Evolutionary conservation across 2,329 filamentous ascomycete species (phyloP).

Genomic region (Neopestalotiopsis rosae): DNA sequence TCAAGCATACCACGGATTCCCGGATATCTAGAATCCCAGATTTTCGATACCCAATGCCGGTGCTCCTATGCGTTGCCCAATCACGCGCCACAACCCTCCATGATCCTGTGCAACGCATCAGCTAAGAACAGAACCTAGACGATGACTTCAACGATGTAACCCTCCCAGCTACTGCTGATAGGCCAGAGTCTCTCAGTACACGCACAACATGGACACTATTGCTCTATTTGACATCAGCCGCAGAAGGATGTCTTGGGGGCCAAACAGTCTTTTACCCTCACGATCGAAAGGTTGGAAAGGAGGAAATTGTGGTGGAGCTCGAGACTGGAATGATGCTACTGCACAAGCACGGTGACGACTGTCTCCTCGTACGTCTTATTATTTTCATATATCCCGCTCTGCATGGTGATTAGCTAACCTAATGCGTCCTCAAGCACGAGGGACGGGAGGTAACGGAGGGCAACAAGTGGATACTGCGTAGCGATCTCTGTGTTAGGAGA

Average conservation of each 20-base stretch:
- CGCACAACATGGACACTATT: constrained; percentile 92
- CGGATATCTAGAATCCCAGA: not conserved
- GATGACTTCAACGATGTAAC: constrained; percentile 83
- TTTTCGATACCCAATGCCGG: not conserved
- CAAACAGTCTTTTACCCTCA: constrained; percentile 92
- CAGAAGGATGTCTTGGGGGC: constrained; percentile 79
- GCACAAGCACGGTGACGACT: constrained; percentile 88
- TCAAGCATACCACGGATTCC: not conserved
- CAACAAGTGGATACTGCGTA: not conserved
- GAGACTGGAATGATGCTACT: constrained; percentile 87
- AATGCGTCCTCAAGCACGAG: constrained; percentile 67
- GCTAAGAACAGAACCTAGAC: constrained; percentile 56
- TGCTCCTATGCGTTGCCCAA: not conserved
- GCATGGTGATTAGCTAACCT: constrained; percentile 17
- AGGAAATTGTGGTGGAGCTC: constrained; percentile 73
- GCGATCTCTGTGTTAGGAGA: not conserved
- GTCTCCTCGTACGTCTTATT: constrained; percentile 68
- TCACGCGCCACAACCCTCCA: not conserved
- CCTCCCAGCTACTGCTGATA: constrained; percentile 49
- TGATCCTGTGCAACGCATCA: constrained; percentile 15
- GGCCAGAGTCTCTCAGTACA: constrained; percentile 48
- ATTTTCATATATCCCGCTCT: not conserved
- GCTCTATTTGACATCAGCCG: constrained; percentile 80
- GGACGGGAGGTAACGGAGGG: constrained; percentile 74
- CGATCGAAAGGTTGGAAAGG: constrained; percentile 57